A percentile compares a stretch with the other conserved stretches of the same genome.
phyloP scores from a whole-genome alignment of 192 early-diverging fungal species.

The Chytriomyces sp. region DNA sequence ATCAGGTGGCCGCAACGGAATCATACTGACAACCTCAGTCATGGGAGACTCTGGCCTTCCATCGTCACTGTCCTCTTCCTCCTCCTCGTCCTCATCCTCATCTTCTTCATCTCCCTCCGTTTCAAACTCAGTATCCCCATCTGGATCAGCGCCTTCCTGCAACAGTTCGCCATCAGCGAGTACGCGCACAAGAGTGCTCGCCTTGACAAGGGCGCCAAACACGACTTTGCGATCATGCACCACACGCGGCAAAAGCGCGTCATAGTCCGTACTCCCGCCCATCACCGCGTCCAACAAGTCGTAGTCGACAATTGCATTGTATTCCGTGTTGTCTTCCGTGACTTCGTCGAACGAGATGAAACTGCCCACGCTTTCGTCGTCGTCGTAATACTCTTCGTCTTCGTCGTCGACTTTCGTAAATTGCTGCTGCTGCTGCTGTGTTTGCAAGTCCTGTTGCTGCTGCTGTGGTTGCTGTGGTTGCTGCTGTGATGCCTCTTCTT shows the following conservation, averaged over 20 bases:
- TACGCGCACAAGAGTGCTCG: slow-evolving; percentile 13
- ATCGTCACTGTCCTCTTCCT: slow-evolving; percentile 20
- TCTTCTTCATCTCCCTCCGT: slow-evolving; percentile 6
- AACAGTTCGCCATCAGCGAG: slow-evolving; percentile 11
- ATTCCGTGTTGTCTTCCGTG: slow-evolving; percentile 43
- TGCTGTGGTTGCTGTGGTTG: not conserved
- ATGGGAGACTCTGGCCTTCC: slow-evolving; percentile 19
- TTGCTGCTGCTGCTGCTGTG: not conserved
- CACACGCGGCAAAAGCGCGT: slow-evolving; percentile 31
- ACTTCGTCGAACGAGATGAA: slow-evolving; percentile 45
- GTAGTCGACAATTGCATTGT: slow-evolving; percentile 47
- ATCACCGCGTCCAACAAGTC: slow-evolving; percentile 39
- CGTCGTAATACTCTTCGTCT: slow-evolving; percentile 31
- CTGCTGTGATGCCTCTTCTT: slow-evolving; percentile 6
- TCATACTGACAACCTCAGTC: slow-evolving; percentile 13
- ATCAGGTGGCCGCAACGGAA: slow-evolving; percentile 15
- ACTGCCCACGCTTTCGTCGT: slow-evolving; percentile 30
- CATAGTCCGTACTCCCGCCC: slow-evolving; percentile 37
- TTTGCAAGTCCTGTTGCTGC: not conserved
- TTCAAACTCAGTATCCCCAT: slow-evolving; percentile 10
- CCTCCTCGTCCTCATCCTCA: slow-evolving; percentile 14
- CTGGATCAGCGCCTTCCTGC: not conserved
- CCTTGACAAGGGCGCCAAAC: slow-evolving; percentile 24
- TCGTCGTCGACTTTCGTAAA: not conserved
- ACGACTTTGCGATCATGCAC: slow-evolving; percentile 19